Evolutionary conservation across 192 early-diverging fungal genomes (phyloP).

Genomic region (Umbelopsis ramanniana): DNA sequence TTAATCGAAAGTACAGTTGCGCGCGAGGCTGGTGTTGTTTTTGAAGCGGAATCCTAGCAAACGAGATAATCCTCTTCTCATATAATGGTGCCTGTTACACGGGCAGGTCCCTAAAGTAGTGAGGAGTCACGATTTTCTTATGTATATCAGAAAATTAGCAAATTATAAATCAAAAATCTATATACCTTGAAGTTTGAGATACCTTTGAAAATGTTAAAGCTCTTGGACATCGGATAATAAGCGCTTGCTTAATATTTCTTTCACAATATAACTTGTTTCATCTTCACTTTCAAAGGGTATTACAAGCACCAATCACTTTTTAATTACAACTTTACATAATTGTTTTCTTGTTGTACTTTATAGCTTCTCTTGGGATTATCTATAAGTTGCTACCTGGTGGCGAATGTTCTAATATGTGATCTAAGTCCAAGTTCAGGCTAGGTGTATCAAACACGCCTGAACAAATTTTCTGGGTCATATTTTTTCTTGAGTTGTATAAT

Average conservation of each 20-base stretch:
- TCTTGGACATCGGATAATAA: background rate
- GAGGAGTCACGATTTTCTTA: background rate
- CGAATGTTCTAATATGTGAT: background rate
- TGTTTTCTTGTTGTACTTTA: too few species aligned
- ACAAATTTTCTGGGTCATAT: conserved; percentile 28
- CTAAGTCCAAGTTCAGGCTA: background rate
- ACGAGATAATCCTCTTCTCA: background rate
- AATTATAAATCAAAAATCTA: background rate
- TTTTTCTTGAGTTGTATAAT: conserved; percentile 26
- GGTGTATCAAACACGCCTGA: background rate
- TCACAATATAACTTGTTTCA: too few species aligned
- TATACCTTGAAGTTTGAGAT: background rate
- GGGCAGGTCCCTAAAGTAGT: conserved; percentile 4
- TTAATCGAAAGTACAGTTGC: conserved; percentile 31
- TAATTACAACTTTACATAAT: too few species aligned
- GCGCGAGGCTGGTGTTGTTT: conserved; percentile 22
- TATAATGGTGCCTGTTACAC: background rate
- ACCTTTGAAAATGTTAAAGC: background rate
- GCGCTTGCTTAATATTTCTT: background rate
- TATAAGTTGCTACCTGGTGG: too few species aligned
- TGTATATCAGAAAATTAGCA: conserved; percentile 19
- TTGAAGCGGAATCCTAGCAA: conserved; percentile 5
- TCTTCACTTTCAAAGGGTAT: too few species aligned
- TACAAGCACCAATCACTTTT: too few species aligned
- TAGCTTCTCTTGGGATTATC: too few species aligned